These are phyloP conservation scores for Puccinia horiana DNA, from an alignment of 1,284 basidiomycete genomes.

Conservation along the genomic window DNA sequence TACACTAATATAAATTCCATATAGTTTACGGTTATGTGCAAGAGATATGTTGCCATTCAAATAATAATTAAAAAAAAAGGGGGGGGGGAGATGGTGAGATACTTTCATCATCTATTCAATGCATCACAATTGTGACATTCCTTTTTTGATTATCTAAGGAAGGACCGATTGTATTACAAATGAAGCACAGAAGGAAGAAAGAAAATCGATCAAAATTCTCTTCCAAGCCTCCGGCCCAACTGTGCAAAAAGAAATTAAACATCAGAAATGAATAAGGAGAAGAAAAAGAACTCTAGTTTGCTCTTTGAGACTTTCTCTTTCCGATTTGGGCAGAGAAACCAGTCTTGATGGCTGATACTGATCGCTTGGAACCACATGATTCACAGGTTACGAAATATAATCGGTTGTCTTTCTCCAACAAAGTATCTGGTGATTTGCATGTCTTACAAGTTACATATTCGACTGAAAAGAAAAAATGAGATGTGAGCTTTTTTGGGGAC, in stretches of 20 bases:
- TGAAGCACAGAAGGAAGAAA: not conserved
- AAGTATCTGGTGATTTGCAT: constrained; percentile 96
- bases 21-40: not conserved
- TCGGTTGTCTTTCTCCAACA: constrained; percentile 94
- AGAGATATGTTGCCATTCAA: not conserved
- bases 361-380: constrained; percentile 75
- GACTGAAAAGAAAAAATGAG: constrained; percentile 63
- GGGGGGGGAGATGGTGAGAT: not conserved
- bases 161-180: not conserved
- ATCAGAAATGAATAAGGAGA: too few species aligned
- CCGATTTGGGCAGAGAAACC: constrained; percentile 98
- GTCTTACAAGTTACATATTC: constrained; percentile 99
- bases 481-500: not conserved
- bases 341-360: constrained; percentile 94
- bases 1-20: not conserved
- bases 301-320: constrained; percentile 58
- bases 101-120: not conserved
- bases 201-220: not conserved
- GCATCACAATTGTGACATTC: not conserved
- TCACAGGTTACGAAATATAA: constrained; percentile 99
- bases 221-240: not conserved
- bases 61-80: not conserved
- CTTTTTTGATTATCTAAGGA: not conserved
- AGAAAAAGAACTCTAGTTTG: constrained; percentile 11
- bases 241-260: not conserved